Base-by-base conservation (phyloP, 768 basidiomycete species). In the Suillus clintonianus region DNA sequence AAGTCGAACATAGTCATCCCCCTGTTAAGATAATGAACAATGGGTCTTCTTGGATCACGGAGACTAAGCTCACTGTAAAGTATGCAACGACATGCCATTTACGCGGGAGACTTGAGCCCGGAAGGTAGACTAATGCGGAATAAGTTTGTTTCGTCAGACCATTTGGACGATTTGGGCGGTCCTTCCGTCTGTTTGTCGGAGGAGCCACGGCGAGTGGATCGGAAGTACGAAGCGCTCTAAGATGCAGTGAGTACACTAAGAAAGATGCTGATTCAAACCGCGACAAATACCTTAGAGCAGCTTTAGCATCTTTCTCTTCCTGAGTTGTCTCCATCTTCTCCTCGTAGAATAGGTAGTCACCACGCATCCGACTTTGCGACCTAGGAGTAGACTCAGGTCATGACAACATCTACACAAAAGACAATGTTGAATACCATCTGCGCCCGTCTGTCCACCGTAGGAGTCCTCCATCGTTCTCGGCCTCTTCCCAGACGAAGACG, bases 51-150 rank as follows among this genome's bases (percentile, higher is more conserved):
- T 36, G 62, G 14, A 55, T 32, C 61, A 37, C 43, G 48, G 50
- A 43, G 64, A 50, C 55, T 54, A 24, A 59, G 69, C 84, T 72
- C 71, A 91, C 90, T 75, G 86, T 85, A 75, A 92, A 92, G 79
- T 92, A 92, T 53, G 90, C 90, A 62, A 91, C 90, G 57, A 92
- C 83, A 77, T 93, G 91, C 91, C 91, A 93, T 82, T 91, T 91
- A 48, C 86, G 83, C 34, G 83, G 82, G 59, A 83, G 82, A 61
- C 77, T 78, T 43, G 82, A 78, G 56, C 85, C 87, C 43, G 86
- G 88, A 63, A 88, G 79, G 71, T 87, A 82, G 51, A 91, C 89
- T 43, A 87, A 85, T 34, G 90, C 91, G 9, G 90, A 92, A 71
- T 92, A 92, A 0, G 91, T 93, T 72, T 93, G 91, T 77, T 93